Percentiles rank a stretch among this genome's conserved stretches.
phyloP scores from a whole-genome alignment of 495 filamentous ascomycete species.

The Penicillium manginii region DNA sequence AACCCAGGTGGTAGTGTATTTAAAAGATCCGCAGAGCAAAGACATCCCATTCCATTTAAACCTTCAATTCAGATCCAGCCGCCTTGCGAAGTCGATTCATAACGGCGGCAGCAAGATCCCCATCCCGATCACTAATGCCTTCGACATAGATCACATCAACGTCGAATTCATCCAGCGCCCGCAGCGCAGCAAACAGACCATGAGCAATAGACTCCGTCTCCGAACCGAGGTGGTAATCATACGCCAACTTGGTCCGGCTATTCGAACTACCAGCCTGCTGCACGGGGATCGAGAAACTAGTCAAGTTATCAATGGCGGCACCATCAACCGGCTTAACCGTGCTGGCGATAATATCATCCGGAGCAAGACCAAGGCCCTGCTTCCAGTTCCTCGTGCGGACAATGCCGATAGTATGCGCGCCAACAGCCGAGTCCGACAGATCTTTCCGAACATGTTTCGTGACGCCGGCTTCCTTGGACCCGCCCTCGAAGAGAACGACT shows the following conservation, averaged over 20 bases:
- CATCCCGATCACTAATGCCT: constrained; percentile 74
- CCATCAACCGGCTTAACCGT: constrained; percentile 29
- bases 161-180: constrained; percentile 77
- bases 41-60: constrained; percentile 23
- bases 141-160: constrained; percentile 92
- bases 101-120: constrained; percentile 85
- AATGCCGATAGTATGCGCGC: constrained; percentile 50
- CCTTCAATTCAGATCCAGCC: constrained; percentile 56
- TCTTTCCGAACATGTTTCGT: constrained; percentile 41
- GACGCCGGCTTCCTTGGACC: constrained; percentile 36
- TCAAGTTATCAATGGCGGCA: constrained; percentile 33
- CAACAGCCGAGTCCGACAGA: constrained; percentile 39
- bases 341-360: constrained; percentile 30
- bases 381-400: constrained; percentile 52
- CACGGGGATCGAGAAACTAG: constrained; percentile 38
- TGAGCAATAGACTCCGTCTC: constrained; percentile 76
- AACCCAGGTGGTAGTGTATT: background rate
- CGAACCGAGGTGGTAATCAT: constrained; percentile 64
- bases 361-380: constrained; percentile 35
- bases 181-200: constrained; percentile 82
- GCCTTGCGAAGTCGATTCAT: constrained; percentile 97
- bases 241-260: constrained; percentile 38
- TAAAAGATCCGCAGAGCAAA: constrained; percentile 7
- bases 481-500: constrained; percentile 78
- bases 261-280: constrained; percentile 28